A percentile compares a stretch with the other conserved stretches of the same genome.
Evolutionary conservation across 305 asterid species (phyloP).

Genomic region (Solanum hybrid): DNA sequence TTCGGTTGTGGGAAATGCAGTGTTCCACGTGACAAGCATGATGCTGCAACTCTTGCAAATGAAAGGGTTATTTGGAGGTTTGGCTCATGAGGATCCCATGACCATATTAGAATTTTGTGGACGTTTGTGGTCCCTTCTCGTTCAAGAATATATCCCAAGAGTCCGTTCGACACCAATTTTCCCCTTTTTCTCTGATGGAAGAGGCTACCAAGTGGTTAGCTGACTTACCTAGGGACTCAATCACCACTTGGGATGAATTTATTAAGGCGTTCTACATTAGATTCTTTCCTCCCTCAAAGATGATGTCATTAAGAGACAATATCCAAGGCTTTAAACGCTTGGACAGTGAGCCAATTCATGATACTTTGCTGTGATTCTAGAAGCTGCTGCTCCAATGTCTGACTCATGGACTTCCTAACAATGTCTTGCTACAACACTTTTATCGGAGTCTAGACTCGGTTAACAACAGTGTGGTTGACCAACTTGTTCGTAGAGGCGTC

Average conservation of each 20-base stretch:
- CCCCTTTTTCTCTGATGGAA: background rate
- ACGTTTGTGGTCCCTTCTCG: background rate
- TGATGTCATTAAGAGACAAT: background rate
- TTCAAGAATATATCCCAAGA: background rate
- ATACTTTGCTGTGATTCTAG: background rate
- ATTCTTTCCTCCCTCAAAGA: background rate
- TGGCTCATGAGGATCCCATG: background rate
- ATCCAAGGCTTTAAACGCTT: background rate
- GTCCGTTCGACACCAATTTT: background rate
- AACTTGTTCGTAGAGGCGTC: background rate
- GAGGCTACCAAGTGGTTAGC: background rate
- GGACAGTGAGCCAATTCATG: background rate
- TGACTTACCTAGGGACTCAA: background rate
- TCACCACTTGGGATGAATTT: background rate
- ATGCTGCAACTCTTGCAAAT: background rate
- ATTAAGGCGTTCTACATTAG: background rate
- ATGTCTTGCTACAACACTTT: background rate
- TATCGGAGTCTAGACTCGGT: no score
- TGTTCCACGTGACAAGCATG: background rate
- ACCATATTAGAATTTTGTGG: background rate
- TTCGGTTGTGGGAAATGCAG: background rate
- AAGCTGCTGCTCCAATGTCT: background rate
- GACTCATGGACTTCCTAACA: background rate
- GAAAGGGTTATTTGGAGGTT: background rate
- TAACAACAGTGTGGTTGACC: background rate